phyloP scores from a whole-genome alignment of 495 filamentous ascomycete genomes.

The Tuber magnatum region DNA sequence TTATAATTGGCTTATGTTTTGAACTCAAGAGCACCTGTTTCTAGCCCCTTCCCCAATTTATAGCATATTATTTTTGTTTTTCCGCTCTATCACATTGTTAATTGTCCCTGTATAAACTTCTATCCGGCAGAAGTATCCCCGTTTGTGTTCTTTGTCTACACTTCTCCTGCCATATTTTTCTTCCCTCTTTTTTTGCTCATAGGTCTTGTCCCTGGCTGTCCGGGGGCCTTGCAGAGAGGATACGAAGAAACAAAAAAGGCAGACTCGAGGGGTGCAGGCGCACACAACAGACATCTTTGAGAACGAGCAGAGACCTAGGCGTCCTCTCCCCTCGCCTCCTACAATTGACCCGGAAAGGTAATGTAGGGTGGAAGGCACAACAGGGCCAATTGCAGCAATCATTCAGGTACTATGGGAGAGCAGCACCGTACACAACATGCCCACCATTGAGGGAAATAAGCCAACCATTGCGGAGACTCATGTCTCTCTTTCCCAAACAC shows the following conservation, averaged over 20 bases:
- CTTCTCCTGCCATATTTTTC: background rate
- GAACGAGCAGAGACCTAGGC: background rate
- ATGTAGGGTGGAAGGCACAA: background rate
- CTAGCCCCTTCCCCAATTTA: background rate
- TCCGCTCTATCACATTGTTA: background rate
- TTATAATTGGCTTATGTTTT: background rate
- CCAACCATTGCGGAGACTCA: background rate
- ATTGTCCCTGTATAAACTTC: background rate
- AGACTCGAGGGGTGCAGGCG: background rate
- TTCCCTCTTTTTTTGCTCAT: background rate
- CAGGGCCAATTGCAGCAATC: background rate
- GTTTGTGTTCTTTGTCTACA: background rate
- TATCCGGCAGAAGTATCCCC: background rate
- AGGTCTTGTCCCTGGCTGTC: background rate
- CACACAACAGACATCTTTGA: background rate
- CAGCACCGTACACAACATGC: background rate
- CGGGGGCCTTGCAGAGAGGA: background rate
- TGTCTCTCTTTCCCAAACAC: background rate
- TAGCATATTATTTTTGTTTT: background rate
- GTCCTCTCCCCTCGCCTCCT: background rate
- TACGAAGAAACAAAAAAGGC: background rate
- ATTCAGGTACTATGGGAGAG: background rate
- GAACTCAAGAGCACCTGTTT: background rate
- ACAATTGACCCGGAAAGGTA: background rate
- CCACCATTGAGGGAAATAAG: background rate